Evolutionary conservation across 805 yeast genomes (phyloP).

Genomic region (Debaryomyces tyrocola): DNA sequence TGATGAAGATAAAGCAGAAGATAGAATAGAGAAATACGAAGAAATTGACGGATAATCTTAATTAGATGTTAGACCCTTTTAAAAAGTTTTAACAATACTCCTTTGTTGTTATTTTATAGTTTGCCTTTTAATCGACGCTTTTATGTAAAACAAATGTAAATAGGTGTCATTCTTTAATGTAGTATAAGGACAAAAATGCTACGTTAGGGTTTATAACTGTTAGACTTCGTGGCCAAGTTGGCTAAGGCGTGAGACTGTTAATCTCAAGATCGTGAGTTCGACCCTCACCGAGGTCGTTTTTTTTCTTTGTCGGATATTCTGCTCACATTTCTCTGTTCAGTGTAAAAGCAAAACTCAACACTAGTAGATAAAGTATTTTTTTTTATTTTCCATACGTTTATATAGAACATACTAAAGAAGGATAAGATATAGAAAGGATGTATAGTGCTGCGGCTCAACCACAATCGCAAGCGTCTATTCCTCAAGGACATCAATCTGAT

Average conservation of each 20-base stretch:
- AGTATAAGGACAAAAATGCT: background rate
- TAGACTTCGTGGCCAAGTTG: conserved; percentile 31
- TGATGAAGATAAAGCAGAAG: conserved; percentile 49
- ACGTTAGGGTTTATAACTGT: background rate
- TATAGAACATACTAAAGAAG: too few species aligned
- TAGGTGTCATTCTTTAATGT: background rate
- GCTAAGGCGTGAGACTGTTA: conserved; percentile 30
- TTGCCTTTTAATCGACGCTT: background rate
- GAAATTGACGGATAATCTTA: conserved; percentile 42
- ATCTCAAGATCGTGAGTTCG: conserved; percentile 27
- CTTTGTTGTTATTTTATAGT: conserved; percentile 1
- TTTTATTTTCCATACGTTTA: too few species aligned
- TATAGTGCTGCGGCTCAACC: conserved; percentile 10
- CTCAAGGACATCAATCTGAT: background rate
- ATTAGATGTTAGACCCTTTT: background rate
- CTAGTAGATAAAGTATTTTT: too few species aligned
- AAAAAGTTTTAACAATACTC: conserved; percentile 1
- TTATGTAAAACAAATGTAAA: background rate
- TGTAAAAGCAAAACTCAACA: too few species aligned
- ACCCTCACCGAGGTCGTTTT: conserved; percentile 25
- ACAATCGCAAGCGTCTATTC: conserved; percentile 5
- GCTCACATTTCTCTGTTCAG: too few species aligned
- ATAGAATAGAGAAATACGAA: conserved; percentile 51
- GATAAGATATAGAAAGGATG: conserved; percentile 1
- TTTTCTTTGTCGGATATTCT: conserved; percentile 5